Percentiles rank a stretch among this genome's conserved stretches.
Evolutionary conservation across 2,329 filamentous ascomycete genomes (phyloP).

Genomic region (Atkinsonella texensis): DNA sequence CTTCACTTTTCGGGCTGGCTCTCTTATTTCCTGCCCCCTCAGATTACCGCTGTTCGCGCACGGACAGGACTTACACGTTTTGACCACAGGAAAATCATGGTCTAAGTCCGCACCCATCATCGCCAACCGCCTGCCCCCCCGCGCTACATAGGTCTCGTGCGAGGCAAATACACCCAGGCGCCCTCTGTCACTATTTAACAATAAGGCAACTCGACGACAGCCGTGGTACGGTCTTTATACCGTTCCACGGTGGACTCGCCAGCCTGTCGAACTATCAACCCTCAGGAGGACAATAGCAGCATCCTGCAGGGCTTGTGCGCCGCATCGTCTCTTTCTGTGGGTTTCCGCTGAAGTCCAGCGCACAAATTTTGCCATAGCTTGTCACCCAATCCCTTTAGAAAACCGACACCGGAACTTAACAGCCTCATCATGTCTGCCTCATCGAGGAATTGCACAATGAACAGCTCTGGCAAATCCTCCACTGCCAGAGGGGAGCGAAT

Average conservation of each 20-base stretch:
- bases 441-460: slow-evolving; percentile 46
- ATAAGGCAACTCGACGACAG: slow-evolving; percentile 15
- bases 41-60: background rate
- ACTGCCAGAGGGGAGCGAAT: slow-evolving; percentile 29
- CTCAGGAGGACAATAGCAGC: slow-evolving; percentile 7
- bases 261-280: slow-evolving; percentile 7
- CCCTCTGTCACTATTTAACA: slow-evolving; percentile 4
- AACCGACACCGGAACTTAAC: slow-evolving; percentile 15
- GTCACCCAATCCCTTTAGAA: slow-evolving; percentile 15
- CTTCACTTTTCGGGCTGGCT: too few relatives aligned
- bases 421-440: slow-evolving; percentile 38
- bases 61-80: background rate
- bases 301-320: slow-evolving; percentile 12
- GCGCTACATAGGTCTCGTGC: slow-evolving; percentile 1
- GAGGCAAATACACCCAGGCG: slow-evolving; percentile 5
- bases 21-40: background rate
- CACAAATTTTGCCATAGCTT: slow-evolving; percentile 10
- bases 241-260: slow-evolving; percentile 22
- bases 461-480: slow-evolving; percentile 44
- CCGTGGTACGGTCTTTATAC: slow-evolving; percentile 28
- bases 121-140: background rate
- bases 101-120: background rate
- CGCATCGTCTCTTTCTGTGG: slow-evolving; percentile 12
- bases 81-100: slow-evolving; percentile 1
- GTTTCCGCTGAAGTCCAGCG: slow-evolving; percentile 6